A percentile compares a stretch with the other conserved stretches of the same genome.
These are phyloP conservation scores for Pythium sukuiense DNA, from an alignment of 352 stramenopile species.

Conservation along the genomic window DNA sequence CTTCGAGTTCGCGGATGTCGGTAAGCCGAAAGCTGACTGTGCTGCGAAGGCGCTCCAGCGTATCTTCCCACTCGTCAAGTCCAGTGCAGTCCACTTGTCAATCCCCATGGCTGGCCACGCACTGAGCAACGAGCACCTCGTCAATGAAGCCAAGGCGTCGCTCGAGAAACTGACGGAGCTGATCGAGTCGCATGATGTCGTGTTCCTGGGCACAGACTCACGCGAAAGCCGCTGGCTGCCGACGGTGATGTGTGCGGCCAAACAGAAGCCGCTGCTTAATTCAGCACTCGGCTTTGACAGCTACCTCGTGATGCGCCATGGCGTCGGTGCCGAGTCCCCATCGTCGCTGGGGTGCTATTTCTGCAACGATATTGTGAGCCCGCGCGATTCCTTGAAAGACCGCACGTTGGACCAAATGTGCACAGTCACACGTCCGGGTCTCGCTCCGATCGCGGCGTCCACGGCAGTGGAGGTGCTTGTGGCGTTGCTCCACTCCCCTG, in stretches of 20 bases:
- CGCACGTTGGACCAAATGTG: conserved; percentile 99
- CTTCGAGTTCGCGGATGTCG: conserved; percentile 95
- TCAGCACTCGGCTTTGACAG: conserved; percentile 93
- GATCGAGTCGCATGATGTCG: conserved; percentile 93
- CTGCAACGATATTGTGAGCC: conserved; percentile 98
- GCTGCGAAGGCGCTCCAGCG: conserved; percentile 91
- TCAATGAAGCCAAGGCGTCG: conserved; percentile 62
- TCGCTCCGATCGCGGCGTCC: conserved; percentile 91
- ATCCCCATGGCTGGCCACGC: conserved; percentile 99
- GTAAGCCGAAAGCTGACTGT: conserved; percentile 92
- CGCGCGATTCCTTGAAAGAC: conserved; percentile 96
- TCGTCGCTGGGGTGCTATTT: conserved; percentile 97
- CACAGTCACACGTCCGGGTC: conserved; percentile 97
- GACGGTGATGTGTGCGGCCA: conserved; percentile 92
- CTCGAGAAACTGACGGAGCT: conserved; percentile 87
- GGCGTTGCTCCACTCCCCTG: conserved; percentile 92
- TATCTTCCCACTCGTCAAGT: conserved; percentile 93
- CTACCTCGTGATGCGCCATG: conserved; percentile 98
- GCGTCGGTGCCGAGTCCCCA: conserved; percentile 35
- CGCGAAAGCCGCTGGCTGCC: conserved; percentile 98
- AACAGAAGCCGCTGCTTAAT: conserved; percentile 91
- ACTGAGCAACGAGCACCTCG: conserved; percentile 55
- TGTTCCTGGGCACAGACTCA: conserved; percentile 98
- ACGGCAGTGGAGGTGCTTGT: conserved; percentile 97
- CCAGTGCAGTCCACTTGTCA: conserved; percentile 86